Evolutionary conservation across 23 red algal species (phyloP).

Genomic region (Agarophyton chilense): DNA sequence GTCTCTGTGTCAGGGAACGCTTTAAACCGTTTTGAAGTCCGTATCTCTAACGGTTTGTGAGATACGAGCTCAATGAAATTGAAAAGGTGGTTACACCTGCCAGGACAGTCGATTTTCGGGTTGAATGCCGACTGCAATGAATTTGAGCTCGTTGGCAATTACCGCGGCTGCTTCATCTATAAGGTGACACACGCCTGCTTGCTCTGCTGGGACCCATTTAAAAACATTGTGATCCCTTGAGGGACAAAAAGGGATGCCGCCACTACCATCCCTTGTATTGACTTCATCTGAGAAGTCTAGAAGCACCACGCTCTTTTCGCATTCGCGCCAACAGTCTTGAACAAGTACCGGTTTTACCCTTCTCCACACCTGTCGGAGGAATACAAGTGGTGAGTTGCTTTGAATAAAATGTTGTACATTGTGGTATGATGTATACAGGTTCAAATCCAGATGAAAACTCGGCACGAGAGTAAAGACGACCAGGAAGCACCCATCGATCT

Average conservation of each 20-base stretch:
- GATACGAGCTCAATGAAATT: too few species aligned
- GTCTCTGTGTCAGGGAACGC: too few species aligned
- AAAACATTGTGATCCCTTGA: background rate
- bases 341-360: background rate
- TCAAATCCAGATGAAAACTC: background rate
- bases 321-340: background rate
- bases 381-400: background rate
- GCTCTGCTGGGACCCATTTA: background rate
- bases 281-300: background rate
- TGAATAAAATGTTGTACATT: background rate
- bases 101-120: background rate
- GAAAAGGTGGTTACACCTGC: too few species aligned
- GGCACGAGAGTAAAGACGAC: background rate
- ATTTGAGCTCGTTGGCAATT: background rate
- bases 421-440: background rate
- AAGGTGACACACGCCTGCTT: background rate
- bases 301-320: background rate
- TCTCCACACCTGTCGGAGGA: background rate
- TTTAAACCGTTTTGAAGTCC: too few species aligned
- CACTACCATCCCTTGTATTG: background rate
- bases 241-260: background rate
- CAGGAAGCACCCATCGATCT: background rate
- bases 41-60: too few species aligned
- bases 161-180: background rate
- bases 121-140: background rate